Conservation (phyloP, 306 rosid genomes). For the Vigna reflexopilosa region DNA sequence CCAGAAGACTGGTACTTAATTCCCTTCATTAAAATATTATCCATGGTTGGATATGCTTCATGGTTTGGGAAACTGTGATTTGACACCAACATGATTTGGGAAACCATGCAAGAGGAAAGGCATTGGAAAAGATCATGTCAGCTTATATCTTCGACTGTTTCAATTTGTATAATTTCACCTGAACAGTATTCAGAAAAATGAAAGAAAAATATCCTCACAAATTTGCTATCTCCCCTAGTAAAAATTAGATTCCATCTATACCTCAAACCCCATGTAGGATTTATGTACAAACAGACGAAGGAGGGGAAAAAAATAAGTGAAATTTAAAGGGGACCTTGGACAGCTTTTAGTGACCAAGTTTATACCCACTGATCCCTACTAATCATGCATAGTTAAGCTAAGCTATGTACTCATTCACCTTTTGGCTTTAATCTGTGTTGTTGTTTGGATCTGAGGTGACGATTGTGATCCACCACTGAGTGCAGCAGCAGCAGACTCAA, state of each 20-base stretch:
- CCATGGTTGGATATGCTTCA: background rate
- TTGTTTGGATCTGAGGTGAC: slow-evolving; percentile 51
- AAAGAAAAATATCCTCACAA: slow-evolving; percentile 25
- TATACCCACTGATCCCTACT: slow-evolving; percentile 28
- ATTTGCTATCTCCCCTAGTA: slow-evolving; percentile 41
- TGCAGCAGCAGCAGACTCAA: slow-evolving; percentile 98
- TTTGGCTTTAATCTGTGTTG: slow-evolving; percentile 63
- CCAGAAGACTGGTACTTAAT: background rate
- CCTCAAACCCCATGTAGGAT: slow-evolving; percentile 60
- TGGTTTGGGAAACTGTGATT: background rate
- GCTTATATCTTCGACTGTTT: slow-evolving; percentile 39
- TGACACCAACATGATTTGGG: background rate
- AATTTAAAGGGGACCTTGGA: slow-evolving; percentile 22
- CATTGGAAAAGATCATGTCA: slow-evolving; percentile 32
- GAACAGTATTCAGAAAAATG: slow-evolving; percentile 48
- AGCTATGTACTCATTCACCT: slow-evolving; percentile 53
- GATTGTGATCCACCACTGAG: slow-evolving; percentile 69
- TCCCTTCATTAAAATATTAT: slow-evolving; percentile 2
- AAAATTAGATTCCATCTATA: slow-evolving; percentile 59
- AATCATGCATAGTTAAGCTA: slow-evolving; percentile 42
- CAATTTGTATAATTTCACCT: slow-evolving; percentile 53
- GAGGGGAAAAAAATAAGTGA: slow-evolving; percentile 28
- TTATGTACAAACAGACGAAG: slow-evolving; percentile 60
- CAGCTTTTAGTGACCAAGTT: slow-evolving; percentile 56
- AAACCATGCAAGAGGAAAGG: slow-evolving; percentile 30